A percentile compares a stretch with the other conserved stretches of the same genome.
Evolutionary conservation across 2,329 filamentous ascomycete species (phyloP).

Genomic region (Exophiala viscosa): DNA sequence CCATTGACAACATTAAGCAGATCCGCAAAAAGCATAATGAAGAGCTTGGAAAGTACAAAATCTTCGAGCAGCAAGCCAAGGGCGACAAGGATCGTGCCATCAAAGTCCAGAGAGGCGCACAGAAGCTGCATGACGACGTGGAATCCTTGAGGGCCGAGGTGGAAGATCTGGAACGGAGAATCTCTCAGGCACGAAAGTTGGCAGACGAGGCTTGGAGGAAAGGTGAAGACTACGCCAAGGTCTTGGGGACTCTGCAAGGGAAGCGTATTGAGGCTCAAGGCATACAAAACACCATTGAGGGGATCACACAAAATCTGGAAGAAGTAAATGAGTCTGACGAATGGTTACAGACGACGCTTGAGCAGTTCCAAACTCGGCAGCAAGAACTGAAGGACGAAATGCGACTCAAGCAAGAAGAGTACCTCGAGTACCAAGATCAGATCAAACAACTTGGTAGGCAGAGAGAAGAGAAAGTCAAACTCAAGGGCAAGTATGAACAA

Average conservation of each 20-base stretch:
- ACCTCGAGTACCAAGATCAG: conserved; percentile 57
- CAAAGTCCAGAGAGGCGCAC: conserved; percentile 62
- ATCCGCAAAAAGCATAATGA: conserved; percentile 79
- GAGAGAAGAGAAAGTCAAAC: conserved; percentile 42
- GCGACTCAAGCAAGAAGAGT: conserved; percentile 60
- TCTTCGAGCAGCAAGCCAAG: conserved; percentile 73
- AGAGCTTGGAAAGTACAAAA: conserved; percentile 67
- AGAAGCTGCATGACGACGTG: conserved; percentile 61
- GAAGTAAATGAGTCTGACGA: conserved; percentile 76
- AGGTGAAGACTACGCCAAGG: conserved; percentile 68
- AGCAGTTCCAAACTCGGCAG: conserved; percentile 75
- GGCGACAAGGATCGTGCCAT: conserved; percentile 80
- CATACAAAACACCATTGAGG: conserved; percentile 66
- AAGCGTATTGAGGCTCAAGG: conserved; percentile 72
- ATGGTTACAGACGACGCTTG: conserved; percentile 66
- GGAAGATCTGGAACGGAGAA: conserved; percentile 51
- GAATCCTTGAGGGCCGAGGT: conserved; percentile 59
- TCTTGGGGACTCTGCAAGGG: conserved; percentile 70
- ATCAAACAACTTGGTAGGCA: conserved; percentile 35
- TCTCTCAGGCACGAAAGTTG: conserved; percentile 44
- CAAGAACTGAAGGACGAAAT: conserved; percentile 61
- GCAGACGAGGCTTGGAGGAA: conserved; percentile 67
- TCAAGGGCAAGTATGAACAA: conserved; percentile 71
- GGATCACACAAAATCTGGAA: conserved; percentile 68
- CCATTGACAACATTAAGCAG: conserved; percentile 88